Base-by-base conservation (phyloP, 2,329 filamentous ascomycete species). In the Rutstroemia sp. region DNA sequence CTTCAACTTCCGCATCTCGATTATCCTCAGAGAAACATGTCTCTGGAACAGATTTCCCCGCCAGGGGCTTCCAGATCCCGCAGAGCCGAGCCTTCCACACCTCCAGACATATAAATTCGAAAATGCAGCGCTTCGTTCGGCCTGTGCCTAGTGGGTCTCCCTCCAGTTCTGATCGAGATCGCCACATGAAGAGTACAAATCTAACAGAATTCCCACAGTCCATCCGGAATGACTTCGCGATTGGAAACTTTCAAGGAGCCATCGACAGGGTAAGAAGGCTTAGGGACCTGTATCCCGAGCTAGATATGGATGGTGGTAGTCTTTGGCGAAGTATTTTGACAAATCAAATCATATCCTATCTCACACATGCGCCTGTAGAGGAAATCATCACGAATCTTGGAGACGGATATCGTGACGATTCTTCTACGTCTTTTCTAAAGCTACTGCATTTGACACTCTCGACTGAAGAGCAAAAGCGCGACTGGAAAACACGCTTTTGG, bases 361-460 rank as follows among this genome's bases (percentile, higher is more conserved):
- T 75, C 27, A 57, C 68, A 23, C 63, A 57, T 19, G 60, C 73
- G 45, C 58, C 72, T 25, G 55, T 60, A 46, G 64, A 72, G 17
- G 62, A 68, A 54, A 69, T 69, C 21, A 59, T 66, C 2, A 56
- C 56, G 34, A 64, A 70, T 45, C 65, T 79, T 45, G 73, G 75
- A 6, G 58, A 59, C 47, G 69, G 70, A 1, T 67, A 65, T n/a
- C 23, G 68, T 23, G 73, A 76, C 59, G 63, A 53, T 17, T 57
- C 61, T 3, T 75, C 73, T 3, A 77, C 74, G 1, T 55, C 70
- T 5, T 78, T 77, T 57, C 60, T 78, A 30, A 65, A 63, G 27
- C 69, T 69, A 36, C 74, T 76, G 50, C 68, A 76, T 55, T 58
- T 66, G 25, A 60, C 63, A 3, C 60, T 72, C 9, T 19, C 17